These are phyloP conservation scores for Alternaria conjuncta DNA, from an alignment of 2,329 filamentous ascomycete genomes.

Conservation along the genomic window DNA sequence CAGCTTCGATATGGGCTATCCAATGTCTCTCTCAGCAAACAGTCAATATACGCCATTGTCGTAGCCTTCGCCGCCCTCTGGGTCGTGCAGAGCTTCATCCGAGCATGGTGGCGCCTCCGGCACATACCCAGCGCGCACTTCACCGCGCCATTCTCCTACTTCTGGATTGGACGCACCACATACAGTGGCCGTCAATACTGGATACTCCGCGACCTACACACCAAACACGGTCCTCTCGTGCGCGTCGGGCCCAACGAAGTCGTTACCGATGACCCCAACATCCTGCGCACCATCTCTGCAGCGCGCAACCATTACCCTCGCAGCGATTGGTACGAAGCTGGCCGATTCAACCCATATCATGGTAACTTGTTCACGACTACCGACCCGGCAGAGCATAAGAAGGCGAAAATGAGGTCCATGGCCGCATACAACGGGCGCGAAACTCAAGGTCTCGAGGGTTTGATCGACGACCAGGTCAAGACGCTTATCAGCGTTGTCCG, in stretches of 20 bases:
- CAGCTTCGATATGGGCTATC: background rate
- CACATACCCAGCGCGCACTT: slow-evolving; percentile 1
- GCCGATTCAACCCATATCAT: slow-evolving; percentile 6
- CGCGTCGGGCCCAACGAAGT: slow-evolving; percentile 56
- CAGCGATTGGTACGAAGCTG: slow-evolving; percentile 5
- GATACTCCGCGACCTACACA: background rate
- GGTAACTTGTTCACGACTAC: slow-evolving; percentile 5
- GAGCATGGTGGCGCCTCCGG: background rate
- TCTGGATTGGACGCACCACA: slow-evolving; percentile 2
- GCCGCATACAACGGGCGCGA: slow-evolving; percentile 5
- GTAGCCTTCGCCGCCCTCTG: background rate
- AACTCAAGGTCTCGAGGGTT: background rate
- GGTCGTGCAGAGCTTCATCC: background rate
- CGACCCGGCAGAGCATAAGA: background rate
- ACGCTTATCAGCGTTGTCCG: background rate
- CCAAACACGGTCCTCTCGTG: slow-evolving; percentile 30
- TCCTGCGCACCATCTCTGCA: slow-evolving; percentile 53
- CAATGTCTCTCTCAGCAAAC: background rate
- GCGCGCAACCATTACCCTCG: slow-evolving; percentile 42
- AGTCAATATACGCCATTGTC: background rate
- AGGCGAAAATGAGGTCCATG: background rate
- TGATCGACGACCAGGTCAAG: slow-evolving; percentile 3
- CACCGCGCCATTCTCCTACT: slow-evolving; percentile 6
- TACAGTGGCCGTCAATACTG: slow-evolving; percentile 8
- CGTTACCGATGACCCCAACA: slow-evolving; percentile 55